Conservation (phyloP, 495 filamentous ascomycete species). For the Coniosporium apollinis region DNA sequence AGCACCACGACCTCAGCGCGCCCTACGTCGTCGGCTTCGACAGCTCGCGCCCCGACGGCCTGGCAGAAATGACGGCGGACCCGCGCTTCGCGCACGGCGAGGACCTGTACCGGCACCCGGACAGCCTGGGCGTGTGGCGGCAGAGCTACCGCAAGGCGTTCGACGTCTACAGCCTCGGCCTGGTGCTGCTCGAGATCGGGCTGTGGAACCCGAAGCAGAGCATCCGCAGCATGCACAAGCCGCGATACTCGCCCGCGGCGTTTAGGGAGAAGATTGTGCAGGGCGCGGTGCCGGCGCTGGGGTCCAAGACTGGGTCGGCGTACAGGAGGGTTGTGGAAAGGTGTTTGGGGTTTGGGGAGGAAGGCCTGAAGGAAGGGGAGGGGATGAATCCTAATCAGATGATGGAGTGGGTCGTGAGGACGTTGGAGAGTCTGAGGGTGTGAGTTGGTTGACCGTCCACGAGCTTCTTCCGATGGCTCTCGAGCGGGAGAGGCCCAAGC, state of each 20-base stretch:
- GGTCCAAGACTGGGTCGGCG: slow-evolving; percentile 16
- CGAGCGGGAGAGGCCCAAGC: no score
- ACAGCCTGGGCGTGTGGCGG: slow-evolving; percentile 13
- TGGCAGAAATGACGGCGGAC: slow-evolving; percentile 20
- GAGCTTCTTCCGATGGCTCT: no score
- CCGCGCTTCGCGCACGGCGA: slow-evolving; percentile 10
- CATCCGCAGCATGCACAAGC: slow-evolving; percentile 14
- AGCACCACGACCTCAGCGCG: slow-evolving; percentile 9
- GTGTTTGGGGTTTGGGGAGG: slow-evolving; percentile 14
- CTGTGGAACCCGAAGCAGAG: slow-evolving; percentile 15
- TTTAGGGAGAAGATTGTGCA: slow-evolving; percentile 20
- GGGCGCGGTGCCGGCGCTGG: slow-evolving; percentile 16
- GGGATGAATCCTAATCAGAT: slow-evolving; percentile 8
- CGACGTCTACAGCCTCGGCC: slow-evolving; percentile 20
- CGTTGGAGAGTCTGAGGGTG: slow-evolving; percentile 17
- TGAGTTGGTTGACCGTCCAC: background rate
- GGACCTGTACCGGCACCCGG: slow-evolving; percentile 22
- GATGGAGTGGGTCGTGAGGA: slow-evolving; percentile 19
- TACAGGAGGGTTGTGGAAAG: slow-evolving; percentile 18
- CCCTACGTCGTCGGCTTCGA: slow-evolving; percentile 24
- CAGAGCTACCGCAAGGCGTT: slow-evolving; percentile 18
- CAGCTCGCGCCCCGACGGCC: slow-evolving; percentile 20
- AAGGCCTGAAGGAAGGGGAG: slow-evolving; percentile 8
- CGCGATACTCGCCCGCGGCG: slow-evolving; percentile 14
- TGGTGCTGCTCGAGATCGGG: slow-evolving; percentile 19